Percentiles rank a stretch among this genome's conserved stretches.
phyloP scores from a whole-genome alignment of 345 rosid genomes.

The Citrus maxima region DNA sequence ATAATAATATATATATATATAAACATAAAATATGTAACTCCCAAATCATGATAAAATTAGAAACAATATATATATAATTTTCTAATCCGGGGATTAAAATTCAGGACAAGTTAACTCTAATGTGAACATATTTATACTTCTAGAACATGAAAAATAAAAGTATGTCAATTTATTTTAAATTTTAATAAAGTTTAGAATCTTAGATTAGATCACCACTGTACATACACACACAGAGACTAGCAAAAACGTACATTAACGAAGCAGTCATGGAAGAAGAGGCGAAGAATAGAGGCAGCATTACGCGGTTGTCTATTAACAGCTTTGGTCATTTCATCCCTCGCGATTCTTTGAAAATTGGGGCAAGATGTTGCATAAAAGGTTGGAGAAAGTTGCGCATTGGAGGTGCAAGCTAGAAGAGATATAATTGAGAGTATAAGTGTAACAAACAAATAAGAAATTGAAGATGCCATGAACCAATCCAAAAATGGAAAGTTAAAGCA shows the following conservation, averaged over 20 bases:
- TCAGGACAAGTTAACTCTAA: too few relatives aligned
- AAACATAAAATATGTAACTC: not conserved
- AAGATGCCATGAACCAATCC: not conserved
- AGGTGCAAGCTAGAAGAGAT: not conserved
- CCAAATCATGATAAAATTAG: too few relatives aligned
- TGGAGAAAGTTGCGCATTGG: slow-evolving; percentile 37
- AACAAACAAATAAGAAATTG: not conserved
- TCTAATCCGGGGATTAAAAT: too few relatives aligned
- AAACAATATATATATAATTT: not conserved
- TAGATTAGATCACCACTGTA: too few relatives aligned
- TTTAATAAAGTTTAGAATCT: too few relatives aligned
- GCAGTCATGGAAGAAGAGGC: slow-evolving; percentile 56
- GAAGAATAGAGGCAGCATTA: slow-evolving; percentile 43
- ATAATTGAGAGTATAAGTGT: not conserved
- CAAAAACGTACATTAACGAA: slow-evolving; percentile 35
- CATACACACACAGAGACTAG: fast-evolving
- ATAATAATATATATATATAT: too few relatives aligned
- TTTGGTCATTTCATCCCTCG: slow-evolving; percentile 21
- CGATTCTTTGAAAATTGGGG: slow-evolving; percentile 28
- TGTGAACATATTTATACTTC: too few relatives aligned
- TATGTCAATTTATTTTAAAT: too few relatives aligned
- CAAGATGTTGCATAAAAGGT: slow-evolving; percentile 36
- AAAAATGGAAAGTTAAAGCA: too few relatives aligned
- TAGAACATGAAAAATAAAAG: too few relatives aligned
- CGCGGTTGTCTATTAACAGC: slow-evolving; percentile 33